Evolutionary conservation across 371 early-diverging fungal species (phyloP), one percentile per base, ranked within the genome.

Genomic region (Actinomortierella wolfii): DNA sequence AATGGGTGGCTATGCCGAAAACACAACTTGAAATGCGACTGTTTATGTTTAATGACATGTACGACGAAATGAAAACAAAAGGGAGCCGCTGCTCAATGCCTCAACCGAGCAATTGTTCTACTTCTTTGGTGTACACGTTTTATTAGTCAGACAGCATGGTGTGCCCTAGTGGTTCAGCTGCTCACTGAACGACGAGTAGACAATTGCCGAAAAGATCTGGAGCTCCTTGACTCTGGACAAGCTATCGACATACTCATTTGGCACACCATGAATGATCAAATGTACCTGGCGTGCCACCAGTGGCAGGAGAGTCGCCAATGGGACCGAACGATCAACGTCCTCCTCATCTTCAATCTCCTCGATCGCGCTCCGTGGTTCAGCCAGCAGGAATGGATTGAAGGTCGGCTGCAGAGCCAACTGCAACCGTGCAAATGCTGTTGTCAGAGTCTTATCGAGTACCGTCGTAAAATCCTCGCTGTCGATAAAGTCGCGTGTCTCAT

Each of bases 401-500:
- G 71, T 66, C 1, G 64, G 62, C 20, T 69, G 70, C 41, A 62
- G 54, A 13, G 65, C 57, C 40, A 61, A 41, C 29, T 59, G 56
- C 43, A 63, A 61, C 24, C 59, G 55, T 14, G 57, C 61, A 60
- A 64, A 65, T 2, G 61, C 56, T 3, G 69, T 48, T 6, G 58
- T 25, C 53, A 67, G 34, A 1, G 62, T 65, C 29, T 64, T 58
- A 46, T 43, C 49, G 29, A 69, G 20, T 11, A 69, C 70, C 1
- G 64, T 53, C 15, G 60, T 15, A 43, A 69, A 69, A 21, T 69
- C 70, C 34, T 29, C 21, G 57, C 89, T 83, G 44, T 93, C 91
- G 43, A 93, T 79, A 57, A 88, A 90, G 61, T 94, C 94, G 26
- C 86, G 84, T 0, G 92, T 90, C 68, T 94, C 94, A 76, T 94